These are phyloP conservation scores for Xerocomus tenax DNA, from an alignment of 1,284 basidiomycete genomes.

Conservation along the genomic window DNA sequence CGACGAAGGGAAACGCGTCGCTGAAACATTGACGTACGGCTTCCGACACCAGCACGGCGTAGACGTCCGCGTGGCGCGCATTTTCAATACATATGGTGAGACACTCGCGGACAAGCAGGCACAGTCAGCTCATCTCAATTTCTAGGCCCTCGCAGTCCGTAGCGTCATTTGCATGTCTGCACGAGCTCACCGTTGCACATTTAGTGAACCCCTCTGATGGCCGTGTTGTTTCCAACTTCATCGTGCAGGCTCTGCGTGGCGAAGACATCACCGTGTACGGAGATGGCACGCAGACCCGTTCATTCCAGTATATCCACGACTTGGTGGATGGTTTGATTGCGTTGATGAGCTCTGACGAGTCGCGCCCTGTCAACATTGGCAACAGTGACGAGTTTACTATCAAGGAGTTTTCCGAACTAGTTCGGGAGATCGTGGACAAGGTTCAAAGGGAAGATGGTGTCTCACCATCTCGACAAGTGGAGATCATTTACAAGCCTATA, in stretches of 20 bases:
- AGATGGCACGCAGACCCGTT: constrained; percentile 91
- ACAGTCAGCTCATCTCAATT: not conserved
- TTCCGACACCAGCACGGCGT: constrained; percentile 92
- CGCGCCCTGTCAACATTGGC: constrained; percentile 91
- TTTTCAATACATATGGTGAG: constrained; percentile 84
- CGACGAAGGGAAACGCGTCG: constrained; percentile 95
- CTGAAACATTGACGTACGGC: constrained; percentile 90
- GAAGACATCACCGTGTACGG: constrained; percentile 97
- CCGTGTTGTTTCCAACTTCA: constrained; percentile 96
- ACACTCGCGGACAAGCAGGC: not conserved
- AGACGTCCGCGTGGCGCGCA: constrained; percentile 90
- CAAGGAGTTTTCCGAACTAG: constrained; percentile 80
- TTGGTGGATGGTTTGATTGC: constrained; percentile 77
- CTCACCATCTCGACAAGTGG: constrained; percentile 47
- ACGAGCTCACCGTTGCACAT: constrained; percentile 10
- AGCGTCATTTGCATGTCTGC: not conserved
- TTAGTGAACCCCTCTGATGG: constrained; percentile 94
- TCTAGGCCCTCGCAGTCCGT: constrained; percentile 44
- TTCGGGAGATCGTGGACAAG: constrained; percentile 82
- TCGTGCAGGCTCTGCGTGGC: constrained; percentile 90
- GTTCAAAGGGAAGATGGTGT: constrained; percentile 77
- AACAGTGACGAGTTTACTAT: constrained; percentile 93
- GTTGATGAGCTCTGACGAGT: constrained; percentile 86
- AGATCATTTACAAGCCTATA: constrained; percentile 78
- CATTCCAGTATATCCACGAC: constrained; percentile 90